Evolutionary conservation across 1,139 yeast genomes (phyloP).

Genomic region (Casaregolazyma lundiana): DNA sequence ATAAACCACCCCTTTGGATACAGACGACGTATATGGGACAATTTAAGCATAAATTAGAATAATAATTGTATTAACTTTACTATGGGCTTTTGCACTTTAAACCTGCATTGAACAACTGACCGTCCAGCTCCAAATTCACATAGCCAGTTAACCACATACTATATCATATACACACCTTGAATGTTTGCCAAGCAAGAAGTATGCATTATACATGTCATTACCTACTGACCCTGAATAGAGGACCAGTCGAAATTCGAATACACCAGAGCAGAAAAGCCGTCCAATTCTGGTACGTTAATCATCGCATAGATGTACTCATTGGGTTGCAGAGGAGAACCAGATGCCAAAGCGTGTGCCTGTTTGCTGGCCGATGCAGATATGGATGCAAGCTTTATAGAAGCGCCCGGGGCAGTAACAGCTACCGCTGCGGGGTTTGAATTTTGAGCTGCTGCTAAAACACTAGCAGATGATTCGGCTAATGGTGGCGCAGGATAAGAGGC

Average conservation of each 20-base stretch:
- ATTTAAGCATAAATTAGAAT: background rate
- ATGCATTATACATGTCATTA: conserved; percentile 4
- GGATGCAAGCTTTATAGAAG: conserved; percentile 57
- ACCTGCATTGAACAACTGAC: too few relatives aligned
- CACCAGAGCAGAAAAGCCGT: conserved; percentile 85
- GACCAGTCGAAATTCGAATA: conserved; percentile 69
- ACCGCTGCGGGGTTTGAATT: conserved; percentile 21
- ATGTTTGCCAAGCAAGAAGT: background rate
- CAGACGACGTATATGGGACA: too few relatives aligned
- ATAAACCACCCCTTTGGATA: background rate
- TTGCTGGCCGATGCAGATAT: conserved; percentile 63
- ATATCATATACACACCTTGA: too few relatives aligned
- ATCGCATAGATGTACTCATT: conserved; percentile 46
- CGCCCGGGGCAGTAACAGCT: conserved; percentile 26
- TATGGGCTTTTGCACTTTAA: too few relatives aligned
- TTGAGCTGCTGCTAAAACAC: conserved; percentile 12
- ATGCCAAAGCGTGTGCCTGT: conserved; percentile 56
- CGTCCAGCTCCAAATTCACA: background rate
- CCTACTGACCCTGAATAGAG: conserved; percentile 4
- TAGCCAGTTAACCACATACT: too few relatives aligned
- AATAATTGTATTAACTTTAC: background rate
- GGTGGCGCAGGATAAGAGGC: conserved; percentile 23
- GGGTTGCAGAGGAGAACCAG: conserved; percentile 43
- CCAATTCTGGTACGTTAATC: conserved; percentile 58
- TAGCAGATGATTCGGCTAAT: conserved; percentile 13